phyloP scores from a whole-genome alignment of 495 filamentous ascomycete genomes.

The Sporormia fimetaria region DNA sequence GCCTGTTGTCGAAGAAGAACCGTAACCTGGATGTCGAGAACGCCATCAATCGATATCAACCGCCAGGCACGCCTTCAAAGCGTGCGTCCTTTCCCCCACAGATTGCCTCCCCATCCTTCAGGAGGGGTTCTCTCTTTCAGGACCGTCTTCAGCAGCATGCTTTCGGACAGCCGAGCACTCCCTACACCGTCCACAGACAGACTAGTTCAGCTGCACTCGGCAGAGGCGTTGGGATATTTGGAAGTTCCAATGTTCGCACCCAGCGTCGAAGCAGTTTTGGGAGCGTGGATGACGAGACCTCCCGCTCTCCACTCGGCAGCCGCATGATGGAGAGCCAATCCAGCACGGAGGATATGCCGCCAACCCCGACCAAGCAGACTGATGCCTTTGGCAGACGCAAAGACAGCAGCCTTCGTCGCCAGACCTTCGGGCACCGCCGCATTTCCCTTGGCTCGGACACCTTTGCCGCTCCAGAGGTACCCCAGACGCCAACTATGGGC shows the following conservation, averaged over 20 bases:
- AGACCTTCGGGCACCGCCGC: slow-evolving; percentile 33
- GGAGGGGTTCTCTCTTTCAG: slow-evolving; percentile 42
- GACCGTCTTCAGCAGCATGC: slow-evolving; percentile 48
- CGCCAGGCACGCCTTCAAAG: slow-evolving; percentile 96
- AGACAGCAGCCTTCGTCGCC: slow-evolving; percentile 35
- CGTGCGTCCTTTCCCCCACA: slow-evolving; percentile 53
- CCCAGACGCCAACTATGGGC: slow-evolving; percentile 9
- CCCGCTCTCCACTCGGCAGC: slow-evolving; percentile 46
- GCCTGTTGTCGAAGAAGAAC: slow-evolving; percentile 77
- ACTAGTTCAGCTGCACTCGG: slow-evolving; percentile 47
- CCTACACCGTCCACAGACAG: slow-evolving; percentile 43
- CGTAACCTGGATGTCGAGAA: slow-evolving; percentile 42
- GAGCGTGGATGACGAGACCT: slow-evolving; percentile 63
- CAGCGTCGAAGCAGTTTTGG: slow-evolving; percentile 62
- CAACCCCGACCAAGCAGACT: slow-evolving; percentile 78
- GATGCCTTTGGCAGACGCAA: slow-evolving; percentile 36
- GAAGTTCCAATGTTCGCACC: slow-evolving; percentile 42
- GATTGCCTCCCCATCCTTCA: slow-evolving; percentile 24
- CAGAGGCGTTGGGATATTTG: slow-evolving; percentile 57
- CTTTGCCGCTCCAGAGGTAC: slow-evolving; percentile 26
- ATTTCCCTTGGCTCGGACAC: slow-evolving; percentile 35
- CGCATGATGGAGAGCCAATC: slow-evolving; percentile 43
- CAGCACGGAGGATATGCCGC: slow-evolving; percentile 66
- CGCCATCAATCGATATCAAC: slow-evolving; percentile 40
- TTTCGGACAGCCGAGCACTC: slow-evolving; percentile 52